phyloP scores from a whole-genome alignment of 2,329 filamentous ascomycete species.

The Aaosphaeria pasadenensis region DNA sequence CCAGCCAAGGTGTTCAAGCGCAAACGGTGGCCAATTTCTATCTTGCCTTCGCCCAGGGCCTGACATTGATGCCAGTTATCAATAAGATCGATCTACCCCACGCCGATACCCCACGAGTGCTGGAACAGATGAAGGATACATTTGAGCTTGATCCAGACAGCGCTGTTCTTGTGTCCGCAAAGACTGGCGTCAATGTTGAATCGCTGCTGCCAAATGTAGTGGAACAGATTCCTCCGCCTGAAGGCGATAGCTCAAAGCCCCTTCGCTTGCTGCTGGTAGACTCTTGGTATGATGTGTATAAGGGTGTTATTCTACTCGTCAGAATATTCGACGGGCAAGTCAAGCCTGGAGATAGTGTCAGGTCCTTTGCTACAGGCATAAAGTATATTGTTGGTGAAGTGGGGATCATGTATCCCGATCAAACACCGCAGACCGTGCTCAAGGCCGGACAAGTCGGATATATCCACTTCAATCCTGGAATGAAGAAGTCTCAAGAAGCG shows the following conservation, averaged over 20 bases:
- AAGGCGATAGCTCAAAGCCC: constrained; percentile 69
- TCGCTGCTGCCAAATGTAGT: constrained; percentile 82
- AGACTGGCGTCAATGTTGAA: constrained; percentile 86
- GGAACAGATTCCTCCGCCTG: constrained; percentile 76
- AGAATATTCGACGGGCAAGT: constrained; percentile 87
- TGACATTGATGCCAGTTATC: constrained; percentile 84
- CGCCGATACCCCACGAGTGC: constrained; percentile 79
- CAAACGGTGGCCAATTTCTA: constrained; percentile 99
- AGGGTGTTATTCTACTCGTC: constrained; percentile 87
- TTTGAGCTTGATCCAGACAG: constrained; percentile 83
- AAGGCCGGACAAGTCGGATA: constrained; percentile 95
- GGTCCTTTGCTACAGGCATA: constrained; percentile 81
- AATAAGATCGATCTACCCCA: constrained; percentile 96
- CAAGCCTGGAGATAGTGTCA: constrained; percentile 76
- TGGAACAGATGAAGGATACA: constrained; percentile 79
- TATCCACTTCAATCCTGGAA: constrained; percentile 94
- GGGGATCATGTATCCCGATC: constrained; percentile 90
- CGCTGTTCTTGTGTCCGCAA: constrained; percentile 80
- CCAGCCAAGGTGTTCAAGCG: constrained; percentile 92
- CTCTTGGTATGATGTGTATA: constrained; percentile 97
- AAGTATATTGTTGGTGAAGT: constrained; percentile 96
- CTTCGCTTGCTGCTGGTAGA: constrained; percentile 87
- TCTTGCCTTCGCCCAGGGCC: constrained; percentile 86
- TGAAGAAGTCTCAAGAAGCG: constrained; percentile 94
- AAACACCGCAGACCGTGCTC: constrained; percentile 74